Conservation (phyloP, 2,329 filamentous ascomycete species). For the Bipolaris oryzae region DNA sequence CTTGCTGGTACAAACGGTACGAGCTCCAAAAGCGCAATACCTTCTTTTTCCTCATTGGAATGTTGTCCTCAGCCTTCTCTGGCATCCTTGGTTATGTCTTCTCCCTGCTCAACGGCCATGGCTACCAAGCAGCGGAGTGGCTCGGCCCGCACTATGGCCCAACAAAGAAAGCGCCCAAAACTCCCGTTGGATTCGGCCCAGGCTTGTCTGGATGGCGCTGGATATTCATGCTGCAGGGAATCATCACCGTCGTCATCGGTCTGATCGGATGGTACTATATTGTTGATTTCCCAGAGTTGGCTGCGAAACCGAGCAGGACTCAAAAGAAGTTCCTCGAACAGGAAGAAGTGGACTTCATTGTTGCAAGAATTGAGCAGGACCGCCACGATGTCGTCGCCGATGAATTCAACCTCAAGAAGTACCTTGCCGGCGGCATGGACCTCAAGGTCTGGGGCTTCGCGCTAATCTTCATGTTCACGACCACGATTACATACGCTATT, state of each 20-base stretch:
- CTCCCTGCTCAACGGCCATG: slow-evolving; percentile 58
- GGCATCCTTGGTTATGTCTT: slow-evolving; percentile 37
- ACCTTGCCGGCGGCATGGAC: slow-evolving; percentile 25
- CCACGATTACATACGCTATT: slow-evolving; percentile 38
- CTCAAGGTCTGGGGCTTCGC: slow-evolving; percentile 35
- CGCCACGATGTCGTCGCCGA: slow-evolving; percentile 37
- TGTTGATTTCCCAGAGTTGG: slow-evolving; percentile 36
- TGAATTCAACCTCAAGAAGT: slow-evolving; percentile 31
- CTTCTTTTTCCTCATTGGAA: slow-evolving; percentile 57
- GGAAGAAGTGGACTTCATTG: slow-evolving; percentile 36
- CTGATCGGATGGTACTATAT: slow-evolving; percentile 32
- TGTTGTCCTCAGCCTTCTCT: slow-evolving; percentile 33
- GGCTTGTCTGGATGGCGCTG: slow-evolving; percentile 44
- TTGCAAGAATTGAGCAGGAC: slow-evolving; percentile 37
- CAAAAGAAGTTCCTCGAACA: slow-evolving; percentile 35
- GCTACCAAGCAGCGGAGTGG: slow-evolving; percentile 35
- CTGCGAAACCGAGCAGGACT: slow-evolving; percentile 24
- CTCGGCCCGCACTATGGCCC: slow-evolving; percentile 41
- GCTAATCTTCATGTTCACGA: slow-evolving; percentile 30
- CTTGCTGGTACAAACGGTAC: slow-evolving; percentile 64
- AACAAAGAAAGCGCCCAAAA: slow-evolving; percentile 29
- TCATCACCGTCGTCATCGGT: slow-evolving; percentile 29
- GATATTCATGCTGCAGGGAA: slow-evolving; percentile 35
- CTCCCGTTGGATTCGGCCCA: slow-evolving; percentile 30
- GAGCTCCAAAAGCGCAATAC: slow-evolving; percentile 62